A percentile compares a stretch with the other conserved stretches of the same genome.
phyloP scores from a whole-genome alignment of 2,329 filamentous ascomycete species.

The Bertia moriformis region DNA sequence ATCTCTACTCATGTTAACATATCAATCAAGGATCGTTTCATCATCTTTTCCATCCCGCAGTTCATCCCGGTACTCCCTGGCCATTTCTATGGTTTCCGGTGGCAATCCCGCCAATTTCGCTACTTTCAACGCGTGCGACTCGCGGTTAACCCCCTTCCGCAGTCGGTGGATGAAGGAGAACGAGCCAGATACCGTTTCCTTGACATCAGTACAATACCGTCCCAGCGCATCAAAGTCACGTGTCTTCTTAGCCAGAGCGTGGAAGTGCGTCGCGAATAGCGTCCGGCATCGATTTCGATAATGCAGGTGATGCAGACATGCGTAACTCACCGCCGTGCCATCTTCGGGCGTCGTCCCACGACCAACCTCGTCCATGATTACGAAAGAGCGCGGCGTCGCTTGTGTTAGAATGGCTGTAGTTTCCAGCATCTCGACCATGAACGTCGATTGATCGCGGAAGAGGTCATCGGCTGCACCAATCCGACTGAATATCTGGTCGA shows the following conservation, averaged over 20 bases:
- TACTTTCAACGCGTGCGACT: slow-evolving; percentile 59
- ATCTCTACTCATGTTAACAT: too few species aligned
- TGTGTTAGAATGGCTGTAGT: slow-evolving; percentile 55
- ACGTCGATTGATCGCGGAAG: slow-evolving; percentile 59
- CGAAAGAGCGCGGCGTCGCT: slow-evolving; percentile 52
- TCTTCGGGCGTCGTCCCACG: slow-evolving; percentile 60
- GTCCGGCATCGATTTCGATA: slow-evolving; percentile 45
- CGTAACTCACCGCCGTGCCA: slow-evolving; percentile 55
- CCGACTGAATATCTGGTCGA: slow-evolving; percentile 60
- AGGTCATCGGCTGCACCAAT: slow-evolving; percentile 59
- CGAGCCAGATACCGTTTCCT: slow-evolving; percentile 34
- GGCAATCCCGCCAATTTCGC: slow-evolving; percentile 53
- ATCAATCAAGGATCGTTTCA: too few species aligned
- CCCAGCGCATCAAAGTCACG: slow-evolving; percentile 28
- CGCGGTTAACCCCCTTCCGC: slow-evolving; percentile 48
- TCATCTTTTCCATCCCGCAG: too few species aligned
- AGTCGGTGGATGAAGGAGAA: slow-evolving; percentile 55
- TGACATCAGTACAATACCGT: slow-evolving; percentile 56
- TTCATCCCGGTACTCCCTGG: too few species aligned
- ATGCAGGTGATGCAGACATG: slow-evolving; percentile 53
- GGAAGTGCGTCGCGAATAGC: slow-evolving; percentile 63
- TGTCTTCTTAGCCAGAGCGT: slow-evolving; percentile 44
- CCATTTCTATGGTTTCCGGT: slow-evolving; percentile 38
- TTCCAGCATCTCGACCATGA: slow-evolving; percentile 70
- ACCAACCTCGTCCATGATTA: slow-evolving; percentile 69